phyloP scores from a whole-genome alignment of 225 moss, liverwort and hornwort genomes.

The Asterella californica region DNA sequence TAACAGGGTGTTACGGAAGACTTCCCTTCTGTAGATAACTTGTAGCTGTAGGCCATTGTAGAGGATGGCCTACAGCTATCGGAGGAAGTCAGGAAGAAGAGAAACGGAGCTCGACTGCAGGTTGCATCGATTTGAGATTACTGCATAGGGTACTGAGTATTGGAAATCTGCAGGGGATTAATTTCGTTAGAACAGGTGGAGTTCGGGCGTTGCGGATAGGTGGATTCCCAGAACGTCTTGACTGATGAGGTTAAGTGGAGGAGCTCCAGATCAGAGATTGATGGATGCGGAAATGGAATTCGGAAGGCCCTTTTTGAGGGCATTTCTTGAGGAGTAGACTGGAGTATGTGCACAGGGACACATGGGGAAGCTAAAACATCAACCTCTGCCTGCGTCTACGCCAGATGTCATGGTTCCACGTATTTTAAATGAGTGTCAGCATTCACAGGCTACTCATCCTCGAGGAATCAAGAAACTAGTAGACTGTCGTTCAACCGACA shows the following conservation, averaged over 20 bases:
- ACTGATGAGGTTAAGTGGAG: not conserved
- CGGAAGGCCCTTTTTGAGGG: not conserved
- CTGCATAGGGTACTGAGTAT: not conserved
- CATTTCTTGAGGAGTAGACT: not conserved
- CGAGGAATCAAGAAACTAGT: slow-evolving; percentile 70
- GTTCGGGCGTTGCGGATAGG: too few relatives aligned
- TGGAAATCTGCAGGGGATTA: not conserved
- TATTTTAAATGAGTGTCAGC: slow-evolving; percentile 63
- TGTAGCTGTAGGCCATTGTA: too few relatives aligned
- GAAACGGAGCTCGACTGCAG: too few relatives aligned
- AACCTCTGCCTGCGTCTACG: slow-evolving; percentile 12
- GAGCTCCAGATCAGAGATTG: not conserved
- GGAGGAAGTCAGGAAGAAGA: too few relatives aligned
- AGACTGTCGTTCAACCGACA: slow-evolving; percentile 57
- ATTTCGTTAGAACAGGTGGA: not conserved
- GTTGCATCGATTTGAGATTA: too few relatives aligned
- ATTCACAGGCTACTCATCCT: slow-evolving; percentile 52
- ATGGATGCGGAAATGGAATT: too few relatives aligned
- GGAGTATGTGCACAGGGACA: not conserved
- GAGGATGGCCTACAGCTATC: too few relatives aligned
- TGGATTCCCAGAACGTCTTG: not conserved
- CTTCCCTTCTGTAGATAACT: too few relatives aligned
- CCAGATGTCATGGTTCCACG: slow-evolving; percentile 57
- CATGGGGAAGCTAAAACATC: slow-evolving; percentile 11
- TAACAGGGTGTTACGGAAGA: too few relatives aligned